Evolutionary conservation across 768 basidiomycete species (phyloP).

Genomic region (Rhizopogon vinicolor): DNA sequence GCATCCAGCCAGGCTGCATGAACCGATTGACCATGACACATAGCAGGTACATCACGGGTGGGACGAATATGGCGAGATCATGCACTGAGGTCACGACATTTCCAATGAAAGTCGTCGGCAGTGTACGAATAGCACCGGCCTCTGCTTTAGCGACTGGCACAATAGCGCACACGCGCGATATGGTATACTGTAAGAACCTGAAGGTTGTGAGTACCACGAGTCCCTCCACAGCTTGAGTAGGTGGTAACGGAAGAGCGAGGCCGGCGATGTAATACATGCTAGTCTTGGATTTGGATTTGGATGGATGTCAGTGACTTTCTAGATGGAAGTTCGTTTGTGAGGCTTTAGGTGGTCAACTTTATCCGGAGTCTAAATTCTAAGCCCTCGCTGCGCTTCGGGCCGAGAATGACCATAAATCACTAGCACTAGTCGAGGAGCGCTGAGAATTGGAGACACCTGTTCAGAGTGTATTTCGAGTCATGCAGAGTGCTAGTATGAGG

Average conservation of each 20-base stretch:
- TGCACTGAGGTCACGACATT: conserved; percentile 22
- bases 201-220: conserved; percentile 11
- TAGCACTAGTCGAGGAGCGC: no score
- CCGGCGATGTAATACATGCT: conserved; percentile 9
- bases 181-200: conserved; percentile 1
- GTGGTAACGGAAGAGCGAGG: conserved; percentile 1
- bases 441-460: no score
- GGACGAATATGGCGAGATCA: conserved; percentile 8
- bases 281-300: not conserved
- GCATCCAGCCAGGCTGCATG: conserved; percentile 27
- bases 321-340: no score
- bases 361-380: no score
- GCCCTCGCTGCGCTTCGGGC: no score
- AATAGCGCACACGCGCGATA: not conserved
- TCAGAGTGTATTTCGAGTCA: no score
- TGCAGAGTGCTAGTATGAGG: no score
- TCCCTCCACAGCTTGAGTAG: conserved; percentile 8
- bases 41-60: conserved; percentile 20
- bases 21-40: conserved; percentile 19
- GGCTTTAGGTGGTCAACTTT: no score
- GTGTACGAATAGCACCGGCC: conserved; percentile 12
- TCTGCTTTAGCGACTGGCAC: not conserved
- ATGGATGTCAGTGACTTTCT: no score
- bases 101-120: conserved; percentile 11
- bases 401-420: no score